phyloP scores from a whole-genome alignment of 2,329 filamentous ascomycete genomes.

The Phyllachora maydis region DNA sequence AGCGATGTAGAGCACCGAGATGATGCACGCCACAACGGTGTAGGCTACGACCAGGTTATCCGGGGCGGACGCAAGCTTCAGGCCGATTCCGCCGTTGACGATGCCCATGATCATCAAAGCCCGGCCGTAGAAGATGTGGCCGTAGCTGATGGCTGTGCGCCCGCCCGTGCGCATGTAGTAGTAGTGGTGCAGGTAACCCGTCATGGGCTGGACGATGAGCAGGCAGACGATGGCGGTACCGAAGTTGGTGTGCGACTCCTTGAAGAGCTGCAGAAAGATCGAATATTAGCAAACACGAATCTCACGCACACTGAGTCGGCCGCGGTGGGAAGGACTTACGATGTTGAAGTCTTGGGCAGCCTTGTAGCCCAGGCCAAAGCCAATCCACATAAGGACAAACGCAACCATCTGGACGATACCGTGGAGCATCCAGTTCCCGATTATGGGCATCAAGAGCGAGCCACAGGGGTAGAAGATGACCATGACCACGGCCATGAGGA shows the following conservation, averaged over 20 bases:
- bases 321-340: conserved; percentile 17
- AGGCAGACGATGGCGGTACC: conserved; percentile 32
- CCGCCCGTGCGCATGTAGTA: conserved; percentile 23
- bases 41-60: conserved; percentile 28
- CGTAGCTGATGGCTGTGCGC: conserved; percentile 29
- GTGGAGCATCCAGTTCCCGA: conserved; percentile 37
- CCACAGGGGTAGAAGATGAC: conserved; percentile 38
- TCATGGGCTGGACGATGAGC: conserved; percentile 33
- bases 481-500: conserved; percentile 40
- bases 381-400: conserved; percentile 36
- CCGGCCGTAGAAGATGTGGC: conserved; percentile 43
- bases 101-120: conserved; percentile 34
- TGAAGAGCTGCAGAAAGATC: too few relatives aligned
- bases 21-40: conserved; percentile 27
- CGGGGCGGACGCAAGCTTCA: conserved; percentile 23
- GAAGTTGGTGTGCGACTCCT: conserved; percentile 29
- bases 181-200: conserved; percentile 36
- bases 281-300: too few relatives aligned
- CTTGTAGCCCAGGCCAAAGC: conserved; percentile 34
- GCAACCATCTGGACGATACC: conserved; percentile 30
- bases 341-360: conserved; percentile 16
- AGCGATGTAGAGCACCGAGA: conserved; percentile 21
- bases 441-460: conserved; percentile 35
- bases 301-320: too few relatives aligned
- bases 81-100: conserved; percentile 41